These are phyloP conservation scores for Geotrichum histeridarum DNA, from an alignment of 1,139 yeast species.

Conservation along the genomic window DNA sequence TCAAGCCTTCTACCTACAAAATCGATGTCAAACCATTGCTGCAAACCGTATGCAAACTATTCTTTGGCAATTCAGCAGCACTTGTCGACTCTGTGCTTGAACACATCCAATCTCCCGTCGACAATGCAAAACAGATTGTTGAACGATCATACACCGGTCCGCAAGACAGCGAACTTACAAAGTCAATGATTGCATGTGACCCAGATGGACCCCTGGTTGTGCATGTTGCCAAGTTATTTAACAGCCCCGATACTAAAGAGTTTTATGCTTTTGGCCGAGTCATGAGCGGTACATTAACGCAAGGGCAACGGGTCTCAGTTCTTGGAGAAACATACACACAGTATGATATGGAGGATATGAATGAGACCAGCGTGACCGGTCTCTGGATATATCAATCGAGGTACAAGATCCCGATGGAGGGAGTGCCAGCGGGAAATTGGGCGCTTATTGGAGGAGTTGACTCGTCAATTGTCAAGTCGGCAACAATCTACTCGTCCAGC, in stretches of 20 bases:
- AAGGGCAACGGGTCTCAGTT: constrained; percentile 49
- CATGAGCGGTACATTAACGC: constrained; percentile 52
- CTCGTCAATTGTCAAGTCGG: constrained; percentile 51
- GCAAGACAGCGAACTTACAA: constrained; percentile 24
- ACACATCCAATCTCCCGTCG: constrained; percentile 43
- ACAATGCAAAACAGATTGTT: constrained; percentile 32
- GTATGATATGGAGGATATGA: constrained; percentile 52
- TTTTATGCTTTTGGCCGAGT: constrained; percentile 59
- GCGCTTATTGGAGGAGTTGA: constrained; percentile 65
- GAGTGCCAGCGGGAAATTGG: constrained; percentile 59
- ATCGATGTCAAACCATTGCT: constrained; percentile 58
- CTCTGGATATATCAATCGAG: constrained; percentile 68
- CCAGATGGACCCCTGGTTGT: constrained; percentile 48
- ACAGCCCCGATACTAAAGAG: constrained; percentile 43
- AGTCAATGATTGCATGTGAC: constrained; percentile 33
- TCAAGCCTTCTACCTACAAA: constrained; percentile 32
- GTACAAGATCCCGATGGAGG: constrained; percentile 53
- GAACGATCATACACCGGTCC: constrained; percentile 31
- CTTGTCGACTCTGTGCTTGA: constrained; percentile 49
- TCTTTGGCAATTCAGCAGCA: constrained; percentile 53
- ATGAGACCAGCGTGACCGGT: constrained; percentile 41
- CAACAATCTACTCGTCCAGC: constrained; percentile 45
- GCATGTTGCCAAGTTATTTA: constrained; percentile 57
- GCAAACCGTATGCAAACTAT: constrained; percentile 47
- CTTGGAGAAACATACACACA: constrained; percentile 52